phyloP scores from a whole-genome alignment of 441 rosid species.

The Pelargonium fulgidum region DNA sequence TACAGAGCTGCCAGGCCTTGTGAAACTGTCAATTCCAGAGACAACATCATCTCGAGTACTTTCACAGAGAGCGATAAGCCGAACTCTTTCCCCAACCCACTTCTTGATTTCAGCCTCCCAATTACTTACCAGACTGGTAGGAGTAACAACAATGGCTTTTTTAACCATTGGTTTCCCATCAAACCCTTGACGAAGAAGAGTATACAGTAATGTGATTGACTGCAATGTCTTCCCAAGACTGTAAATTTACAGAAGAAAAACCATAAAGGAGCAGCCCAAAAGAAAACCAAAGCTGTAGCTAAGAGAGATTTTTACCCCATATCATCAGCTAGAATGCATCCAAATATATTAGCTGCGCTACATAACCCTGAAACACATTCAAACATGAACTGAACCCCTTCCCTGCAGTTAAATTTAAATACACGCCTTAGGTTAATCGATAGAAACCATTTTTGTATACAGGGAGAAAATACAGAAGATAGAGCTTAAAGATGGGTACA shows the following conservation, averaged over 20 bases:
- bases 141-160: slow-evolving; percentile 89
- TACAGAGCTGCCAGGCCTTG: slow-evolving; percentile 47
- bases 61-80: slow-evolving; percentile 89
- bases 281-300: slow-evolving; percentile 9
- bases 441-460: neutral
- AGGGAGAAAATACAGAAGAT: neutral
- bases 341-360: slow-evolving; percentile 48
- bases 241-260: slow-evolving; percentile 28
- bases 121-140: slow-evolving; percentile 97
- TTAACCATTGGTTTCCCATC: slow-evolving; percentile 91
- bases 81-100: slow-evolving; percentile 91
- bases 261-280: slow-evolving; percentile 12
- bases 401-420: slow-evolving; percentile 48
- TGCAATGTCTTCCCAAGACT: slow-evolving; percentile 98
- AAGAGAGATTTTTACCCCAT: slow-evolving; percentile 68
- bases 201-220: slow-evolving; percentile 79
- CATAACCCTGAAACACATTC: slow-evolving; percentile 82
- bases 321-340: slow-evolving; percentile 98
- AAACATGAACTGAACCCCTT: slow-evolving; percentile 98
- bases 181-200: slow-evolving; percentile 87
- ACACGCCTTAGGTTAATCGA: neutral
- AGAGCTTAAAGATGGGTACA: neutral
- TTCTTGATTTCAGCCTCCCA: slow-evolving; percentile 97
- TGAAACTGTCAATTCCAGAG: slow-evolving; percentile 78
- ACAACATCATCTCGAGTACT: slow-evolving; percentile 89